Conservation (phyloP, 768 basidiomycete genomes). For the Lactifluus pinguis region DNA sequence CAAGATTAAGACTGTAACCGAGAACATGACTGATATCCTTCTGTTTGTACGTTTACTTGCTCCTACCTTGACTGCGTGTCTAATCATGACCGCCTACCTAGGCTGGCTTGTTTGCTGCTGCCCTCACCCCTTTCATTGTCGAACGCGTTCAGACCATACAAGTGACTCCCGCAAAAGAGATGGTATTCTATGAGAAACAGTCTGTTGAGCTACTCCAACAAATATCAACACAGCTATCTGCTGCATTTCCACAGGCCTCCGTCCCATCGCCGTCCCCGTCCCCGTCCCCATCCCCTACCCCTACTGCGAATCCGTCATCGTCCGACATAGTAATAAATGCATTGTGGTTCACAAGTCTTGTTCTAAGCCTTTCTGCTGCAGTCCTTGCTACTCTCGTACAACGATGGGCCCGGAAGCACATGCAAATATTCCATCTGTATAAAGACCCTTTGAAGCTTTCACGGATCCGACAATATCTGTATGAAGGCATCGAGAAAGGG, state of each 20-base stretch:
- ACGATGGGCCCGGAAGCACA: constrained; percentile 28
- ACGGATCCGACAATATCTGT: constrained; percentile 12
- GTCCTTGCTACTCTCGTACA: constrained; percentile 29
- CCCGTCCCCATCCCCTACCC: not conserved
- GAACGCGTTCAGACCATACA: too few species aligned
- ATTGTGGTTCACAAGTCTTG: constrained; percentile 32
- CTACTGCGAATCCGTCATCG: constrained; percentile 19
- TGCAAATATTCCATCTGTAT: constrained; percentile 25
- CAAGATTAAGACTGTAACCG: not conserved
- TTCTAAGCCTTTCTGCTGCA: constrained; percentile 35
- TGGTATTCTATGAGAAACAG: not conserved
- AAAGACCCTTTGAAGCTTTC: constrained; percentile 22
- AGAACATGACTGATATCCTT: not conserved
- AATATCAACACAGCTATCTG: too few species aligned
- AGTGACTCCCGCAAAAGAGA: not conserved
- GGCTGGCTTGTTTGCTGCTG: too few species aligned
- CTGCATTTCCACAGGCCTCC: too few species aligned
- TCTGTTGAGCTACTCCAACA: not conserved
- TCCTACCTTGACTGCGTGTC: not conserved
- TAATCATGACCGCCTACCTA: not conserved
- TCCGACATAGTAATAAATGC: constrained; percentile 33
- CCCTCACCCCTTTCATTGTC: too few species aligned
- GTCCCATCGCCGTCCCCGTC: not conserved
- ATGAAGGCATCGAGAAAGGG: constrained; percentile 33
- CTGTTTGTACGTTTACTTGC: not conserved